phyloP scores from a whole-genome alignment of 2,329 filamentous ascomycete genomes.

The Microsporum audouinii region DNA sequence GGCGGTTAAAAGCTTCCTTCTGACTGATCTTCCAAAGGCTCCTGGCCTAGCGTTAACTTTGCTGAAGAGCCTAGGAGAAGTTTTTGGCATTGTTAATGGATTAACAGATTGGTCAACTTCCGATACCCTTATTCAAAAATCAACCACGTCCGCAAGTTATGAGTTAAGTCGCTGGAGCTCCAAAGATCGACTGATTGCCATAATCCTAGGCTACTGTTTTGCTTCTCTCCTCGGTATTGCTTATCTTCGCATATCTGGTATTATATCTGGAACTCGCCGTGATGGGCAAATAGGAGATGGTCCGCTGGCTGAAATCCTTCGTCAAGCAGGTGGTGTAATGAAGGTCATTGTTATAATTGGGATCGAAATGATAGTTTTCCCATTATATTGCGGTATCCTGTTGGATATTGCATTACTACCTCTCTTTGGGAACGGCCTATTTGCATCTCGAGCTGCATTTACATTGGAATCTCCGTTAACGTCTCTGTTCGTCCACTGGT shows the following conservation, averaged over 20 bases:
- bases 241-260: constrained; percentile 63
- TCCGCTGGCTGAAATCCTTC: constrained; percentile 61
- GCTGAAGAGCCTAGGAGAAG: constrained; percentile 14
- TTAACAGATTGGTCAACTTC: constrained; percentile 21
- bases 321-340: constrained; percentile 90
- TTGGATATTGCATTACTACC: constrained; percentile 82
- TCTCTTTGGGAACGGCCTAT: constrained; percentile 69
- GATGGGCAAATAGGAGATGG: constrained; percentile 54
- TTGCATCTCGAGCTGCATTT: constrained; percentile 67
- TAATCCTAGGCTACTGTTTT: constrained; percentile 68
- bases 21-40: constrained; percentile 6
- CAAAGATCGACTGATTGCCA: constrained; percentile 60
- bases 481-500: constrained; percentile 96
- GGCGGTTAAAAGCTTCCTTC: background rate
- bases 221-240: constrained; percentile 62
- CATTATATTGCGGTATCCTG: constrained; percentile 84
- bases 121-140: constrained; percentile 14
- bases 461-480: constrained; percentile 70
- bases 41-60: constrained; percentile 12
- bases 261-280: constrained; percentile 48
- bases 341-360: constrained; percentile 98
- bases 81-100: constrained; percentile 16
- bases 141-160: constrained; percentile 38
- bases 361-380: constrained; percentile 97
- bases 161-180: constrained; percentile 56